A percentile compares a stretch with the other conserved stretches of the same genome.
Conservation (phyloP, 257 asterid species). For the Petunia axillaris region DNA sequence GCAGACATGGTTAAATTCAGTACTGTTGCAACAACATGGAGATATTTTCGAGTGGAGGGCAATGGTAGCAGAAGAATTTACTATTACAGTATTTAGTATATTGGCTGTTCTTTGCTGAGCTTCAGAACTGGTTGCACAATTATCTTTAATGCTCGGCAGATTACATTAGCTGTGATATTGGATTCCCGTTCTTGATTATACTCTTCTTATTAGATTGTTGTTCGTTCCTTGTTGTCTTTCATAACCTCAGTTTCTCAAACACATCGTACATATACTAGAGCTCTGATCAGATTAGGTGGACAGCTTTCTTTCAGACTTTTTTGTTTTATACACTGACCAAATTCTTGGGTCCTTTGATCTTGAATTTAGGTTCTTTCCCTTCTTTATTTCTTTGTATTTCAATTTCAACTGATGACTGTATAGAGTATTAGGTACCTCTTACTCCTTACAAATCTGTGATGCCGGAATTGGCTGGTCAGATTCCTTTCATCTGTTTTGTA, state of each 20-base stretch:
- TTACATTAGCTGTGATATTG: background rate
- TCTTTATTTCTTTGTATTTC: conserved; percentile 2
- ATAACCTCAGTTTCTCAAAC: conserved; percentile 14
- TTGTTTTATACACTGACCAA: conserved; percentile 12
- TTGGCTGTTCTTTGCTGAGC: conserved; percentile 22
- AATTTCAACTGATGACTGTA: background rate
- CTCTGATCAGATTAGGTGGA: conserved; percentile 19
- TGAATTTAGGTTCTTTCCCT: background rate
- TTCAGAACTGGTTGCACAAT: background rate
- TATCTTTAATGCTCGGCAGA: background rate
- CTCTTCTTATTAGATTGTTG: conserved; percentile 22
- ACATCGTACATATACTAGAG: conserved; percentile 24
- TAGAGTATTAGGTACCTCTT: conserved; percentile 25
- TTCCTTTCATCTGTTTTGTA: background rate
- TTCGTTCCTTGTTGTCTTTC: background rate
- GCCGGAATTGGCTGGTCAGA: conserved; percentile 34
- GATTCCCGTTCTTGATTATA: conserved; percentile 12
- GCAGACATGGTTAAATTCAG: conserved; percentile 10
- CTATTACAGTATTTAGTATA: conserved; percentile 27
- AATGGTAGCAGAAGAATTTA: conserved; percentile 33
- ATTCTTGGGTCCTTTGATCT: conserved; percentile 17
- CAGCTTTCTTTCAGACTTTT: conserved; percentile 13
- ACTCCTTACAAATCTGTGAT: background rate
- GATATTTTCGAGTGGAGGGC: conserved; percentile 14
- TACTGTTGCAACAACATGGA: conserved; percentile 33